A percentile compares a stretch with the other conserved stretches of the same genome.
Conservation (phyloP, 2,329 filamentous ascomycete species). For the Monosporascus sp. region DNA sequence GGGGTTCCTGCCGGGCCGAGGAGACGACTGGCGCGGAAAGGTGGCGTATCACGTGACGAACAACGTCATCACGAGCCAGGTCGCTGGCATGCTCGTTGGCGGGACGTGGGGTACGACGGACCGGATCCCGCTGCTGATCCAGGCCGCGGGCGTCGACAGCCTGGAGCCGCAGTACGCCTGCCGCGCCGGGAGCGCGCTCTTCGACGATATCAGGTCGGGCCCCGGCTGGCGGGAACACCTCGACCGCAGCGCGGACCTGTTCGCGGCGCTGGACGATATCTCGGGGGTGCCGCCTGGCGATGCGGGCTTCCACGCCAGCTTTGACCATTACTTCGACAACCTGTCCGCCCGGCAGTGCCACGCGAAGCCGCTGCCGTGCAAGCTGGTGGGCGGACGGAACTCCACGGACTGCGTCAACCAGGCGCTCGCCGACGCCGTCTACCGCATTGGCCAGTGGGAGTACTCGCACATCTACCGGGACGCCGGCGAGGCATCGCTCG, state of each 20-base stretch:
- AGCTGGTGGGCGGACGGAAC: slow-evolving; percentile 38
- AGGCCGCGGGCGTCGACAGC: slow-evolving; percentile 58
- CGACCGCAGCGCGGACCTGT: slow-evolving; percentile 48
- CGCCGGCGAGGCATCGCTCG: slow-evolving; percentile 49
- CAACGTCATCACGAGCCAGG: slow-evolving; percentile 77
- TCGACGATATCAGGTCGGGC: slow-evolving; percentile 41
- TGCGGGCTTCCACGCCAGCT: slow-evolving; percentile 61
- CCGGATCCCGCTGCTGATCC: slow-evolving; percentile 41
- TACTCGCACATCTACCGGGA: slow-evolving; percentile 76
- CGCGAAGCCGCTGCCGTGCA: slow-evolving; percentile 65
- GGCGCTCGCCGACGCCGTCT: slow-evolving; percentile 61
- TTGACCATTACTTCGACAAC: slow-evolving; percentile 84
- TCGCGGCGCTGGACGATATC: slow-evolving; percentile 56
- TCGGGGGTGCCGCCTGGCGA: slow-evolving; percentile 57
- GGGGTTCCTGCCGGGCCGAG: slow-evolving; percentile 55
- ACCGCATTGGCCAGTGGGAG: slow-evolving; percentile 73
- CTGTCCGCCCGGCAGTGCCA: slow-evolving; percentile 76
- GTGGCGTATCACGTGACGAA: slow-evolving; percentile 70
- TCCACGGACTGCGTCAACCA: slow-evolving; percentile 57
- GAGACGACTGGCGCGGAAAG: slow-evolving; percentile 34
- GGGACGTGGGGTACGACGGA: slow-evolving; percentile 56
- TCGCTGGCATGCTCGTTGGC: slow-evolving; percentile 67
- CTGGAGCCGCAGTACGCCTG: slow-evolving; percentile 72
- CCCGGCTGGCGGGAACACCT: slow-evolving; percentile 61
- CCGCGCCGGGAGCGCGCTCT: slow-evolving; percentile 39